Conservation (phyloP, 805 yeast species). For the Teunomyces cretensis region DNA sequence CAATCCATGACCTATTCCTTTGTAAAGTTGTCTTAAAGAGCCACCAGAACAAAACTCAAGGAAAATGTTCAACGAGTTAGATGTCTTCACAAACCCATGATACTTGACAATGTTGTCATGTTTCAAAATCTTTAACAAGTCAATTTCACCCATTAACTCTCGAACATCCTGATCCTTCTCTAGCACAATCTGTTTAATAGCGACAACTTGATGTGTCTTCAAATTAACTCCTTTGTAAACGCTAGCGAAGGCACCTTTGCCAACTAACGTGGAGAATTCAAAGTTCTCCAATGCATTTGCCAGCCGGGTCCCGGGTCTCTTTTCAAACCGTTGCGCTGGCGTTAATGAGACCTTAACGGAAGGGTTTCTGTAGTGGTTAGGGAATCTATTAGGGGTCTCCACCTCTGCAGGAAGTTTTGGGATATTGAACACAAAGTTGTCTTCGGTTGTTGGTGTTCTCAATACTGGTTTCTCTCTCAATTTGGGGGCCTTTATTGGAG, state of each 20-base stretch:
- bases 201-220: slow-evolving; percentile 66
- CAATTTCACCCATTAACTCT: slow-evolving; percentile 64
- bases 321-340: slow-evolving; percentile 53
- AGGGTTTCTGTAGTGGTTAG: slow-evolving; percentile 20
- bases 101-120: slow-evolving; percentile 70
- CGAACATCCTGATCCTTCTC: slow-evolving; percentile 46
- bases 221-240: slow-evolving; percentile 76
- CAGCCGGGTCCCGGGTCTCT: slow-evolving; percentile 37
- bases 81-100: slow-evolving; percentile 62
- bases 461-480: not conserved
- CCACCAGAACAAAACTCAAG: slow-evolving; percentile 67
- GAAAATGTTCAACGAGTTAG: slow-evolving; percentile 53
- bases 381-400: not conserved
- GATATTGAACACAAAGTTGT: slow-evolving; percentile 1
- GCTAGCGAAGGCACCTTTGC: slow-evolving; percentile 88
- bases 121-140: slow-evolving; percentile 59
- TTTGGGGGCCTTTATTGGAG: slow-evolving; percentile 5
- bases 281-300: slow-evolving; percentile 48
- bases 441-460: not conserved
- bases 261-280: slow-evolving; percentile 62
- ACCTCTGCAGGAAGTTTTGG: not conserved
- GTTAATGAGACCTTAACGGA: slow-evolving; percentile 45
- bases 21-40: slow-evolving; percentile 55
- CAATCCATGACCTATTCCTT: slow-evolving; percentile 47
- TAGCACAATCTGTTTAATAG: slow-evolving; percentile 75